Evolutionary conservation across 139 green algal genomes (phyloP), one percentile per base, ranked within the genome.

Genomic region (Diplosphaera chodatii): DNA sequence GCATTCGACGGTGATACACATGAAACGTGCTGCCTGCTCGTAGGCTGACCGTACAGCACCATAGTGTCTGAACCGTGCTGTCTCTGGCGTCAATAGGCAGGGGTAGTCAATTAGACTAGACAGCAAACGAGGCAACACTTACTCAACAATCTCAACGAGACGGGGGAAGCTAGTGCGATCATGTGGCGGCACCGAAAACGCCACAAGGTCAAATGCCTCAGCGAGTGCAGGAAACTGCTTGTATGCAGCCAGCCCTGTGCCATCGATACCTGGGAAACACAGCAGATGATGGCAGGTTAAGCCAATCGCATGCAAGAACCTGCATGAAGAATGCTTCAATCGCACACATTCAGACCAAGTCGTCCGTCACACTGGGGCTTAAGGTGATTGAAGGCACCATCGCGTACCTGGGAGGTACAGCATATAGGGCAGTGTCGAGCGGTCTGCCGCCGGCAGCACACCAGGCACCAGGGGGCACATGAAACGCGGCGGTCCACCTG

Each of bases 171-270:
- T 40, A 15, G 83, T 92, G 32, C 89, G 77, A 77, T 96, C 89
- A 15, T 77, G 66, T 1, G 74, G 63, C 0, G 91, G 88, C 32
- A 91, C 70, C 48, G 79, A 82, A 29, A 93, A 77, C 1, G 79
- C 77, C 3, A 82, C 76, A 70, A 97, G 75, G 73, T 96, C 89
- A 74, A 96, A 97, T 1, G 41, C 32, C 1, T 74, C 20, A 4
- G 77, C 68, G 32, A 96, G 83, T 1, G 27, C 32, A 1, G 83
- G 83, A 71, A 96, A 96, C 81, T 96, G 89, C 23, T 80, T 78
- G 31, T 83, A 86, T 1, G 89, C 91, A 1, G 87, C 87, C 67
- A 94, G 75, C 1, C 90, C 89, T 10, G 81, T 91, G 37, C 90
- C 90, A 67, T 94, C 89, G 27, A 96, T 88, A n/a, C 84, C 84